Evolutionary conservation across 208 protist species (phyloP), one percentile per base, ranked within the genome.

Genomic region (Trypanosoma congolense): DNA sequence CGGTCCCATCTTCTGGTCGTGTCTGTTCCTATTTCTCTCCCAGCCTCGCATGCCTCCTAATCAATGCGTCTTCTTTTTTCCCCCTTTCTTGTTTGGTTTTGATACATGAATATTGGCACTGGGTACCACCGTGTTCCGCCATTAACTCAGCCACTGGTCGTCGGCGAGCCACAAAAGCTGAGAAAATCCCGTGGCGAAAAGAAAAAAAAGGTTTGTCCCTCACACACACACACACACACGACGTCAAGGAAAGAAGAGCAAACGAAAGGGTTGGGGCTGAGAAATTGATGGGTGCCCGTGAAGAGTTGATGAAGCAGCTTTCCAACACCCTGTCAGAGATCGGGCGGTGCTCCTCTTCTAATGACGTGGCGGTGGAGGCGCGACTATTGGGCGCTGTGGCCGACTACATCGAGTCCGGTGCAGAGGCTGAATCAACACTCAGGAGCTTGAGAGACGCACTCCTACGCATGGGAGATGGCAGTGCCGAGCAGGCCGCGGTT

Each of bases 371-470:
- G 1, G 12, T 68, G 25, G 54, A 68, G 18, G 2, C 43, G 2
- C 38, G 46, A 3, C 28, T 68, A 19, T 47, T 68, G 30, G 40
- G 38, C 21, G 61, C 45, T 28, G 38, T 68, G 36, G 44, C 61
- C 1, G 61, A 68, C 43, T 68, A 68, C 40, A 61, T 68, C 55
- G 61, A 68, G 29, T 19, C 48, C 5, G 61, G 54, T 25, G 16
- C 25, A 35, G 22, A 12, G 16, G 40, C 19, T 10, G 47, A 55
- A 8, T 29, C 33, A 24, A 61, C 61, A 0, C 38, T 68, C 19
- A 42, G 44, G 6, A 18, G 47, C 1, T 40, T 68, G 18, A 52
- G 48, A 9, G 29, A 21, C 24, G 47, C 36, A 16, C 40, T 68
- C 16, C 38, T 44, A 26, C 29, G 35, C 18, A 48, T 30, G 16